Percentiles rank a stretch among this genome's conserved stretches.
Conservation (phyloP, 139 green algal genomes). For the Haematococcus lacustris region DNA sequence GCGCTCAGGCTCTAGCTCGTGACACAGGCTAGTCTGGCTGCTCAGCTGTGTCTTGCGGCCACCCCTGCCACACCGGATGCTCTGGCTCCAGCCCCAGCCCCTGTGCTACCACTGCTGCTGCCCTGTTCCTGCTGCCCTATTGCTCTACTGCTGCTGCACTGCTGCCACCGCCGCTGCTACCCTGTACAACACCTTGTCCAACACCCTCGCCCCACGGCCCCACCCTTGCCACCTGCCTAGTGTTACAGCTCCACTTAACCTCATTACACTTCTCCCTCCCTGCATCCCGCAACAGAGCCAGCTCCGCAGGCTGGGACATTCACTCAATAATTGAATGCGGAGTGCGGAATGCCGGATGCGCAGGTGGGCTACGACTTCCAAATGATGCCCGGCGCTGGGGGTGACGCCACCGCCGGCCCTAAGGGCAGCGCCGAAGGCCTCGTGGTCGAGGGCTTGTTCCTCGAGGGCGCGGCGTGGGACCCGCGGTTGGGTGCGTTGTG, state of each 20-base stretch:
- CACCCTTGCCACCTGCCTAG: too few relatives aligned
- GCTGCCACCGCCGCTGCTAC: background rate
- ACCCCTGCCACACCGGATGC: too few relatives aligned
- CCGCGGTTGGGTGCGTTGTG: conserved; percentile 24
- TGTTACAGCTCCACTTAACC: conserved; percentile 49
- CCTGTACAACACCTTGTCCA: background rate
- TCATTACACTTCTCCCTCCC: conserved; percentile 15
- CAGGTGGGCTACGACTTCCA: conserved; percentile 56
- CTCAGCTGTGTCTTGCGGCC: too few relatives aligned
- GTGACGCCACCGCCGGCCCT: conserved; percentile 2
- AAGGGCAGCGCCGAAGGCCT: conserved; percentile 33
- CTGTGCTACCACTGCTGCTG: too few relatives aligned
- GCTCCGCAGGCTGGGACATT: too few relatives aligned
- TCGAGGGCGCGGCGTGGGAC: conserved; percentile 70
- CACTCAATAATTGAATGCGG: too few relatives aligned
- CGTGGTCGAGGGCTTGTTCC: conserved; percentile 57
- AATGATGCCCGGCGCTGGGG: conserved; percentile 58
- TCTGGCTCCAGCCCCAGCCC: too few relatives aligned
- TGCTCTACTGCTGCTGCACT: background rate
- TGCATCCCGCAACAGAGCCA: conserved; percentile 25
- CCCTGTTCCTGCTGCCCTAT: too few relatives aligned
- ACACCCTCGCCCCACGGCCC: background rate
- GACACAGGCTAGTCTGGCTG: too few relatives aligned
- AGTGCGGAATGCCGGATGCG: too few relatives aligned
- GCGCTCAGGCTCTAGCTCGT: too few relatives aligned